Evolutionary conservation across 1,139 yeast genomes (phyloP), one percentile per base, ranked within the genome.

Genomic region (Meyerozyma guilliermondii): DNA sequence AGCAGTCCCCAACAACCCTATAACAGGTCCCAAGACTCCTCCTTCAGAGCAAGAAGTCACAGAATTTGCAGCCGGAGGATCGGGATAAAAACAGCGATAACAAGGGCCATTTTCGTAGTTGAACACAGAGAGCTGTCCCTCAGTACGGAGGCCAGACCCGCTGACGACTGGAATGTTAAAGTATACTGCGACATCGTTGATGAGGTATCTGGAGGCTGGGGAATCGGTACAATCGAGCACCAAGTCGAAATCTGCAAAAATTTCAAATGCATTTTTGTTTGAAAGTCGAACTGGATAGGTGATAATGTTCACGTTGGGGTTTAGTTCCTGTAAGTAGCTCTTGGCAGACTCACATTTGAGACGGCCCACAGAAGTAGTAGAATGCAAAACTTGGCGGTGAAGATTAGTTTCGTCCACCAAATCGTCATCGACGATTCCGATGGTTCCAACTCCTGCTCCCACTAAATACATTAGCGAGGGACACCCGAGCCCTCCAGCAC

Each of bases 401-500:
- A 92, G 65, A 58, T 94, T 94, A 9, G 96, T 85, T 1, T 68
- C 64, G 50, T 91, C 98, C 0, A 94, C 97, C 0, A 63, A 59
- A 61, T 94, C 99, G 54, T 81, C 79, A 62, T 94, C 99, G 1
- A 89, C 83, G 16, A 94, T 85, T 4, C 97, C 97, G 23, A 92
- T 71, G 2, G 66, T 62, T 1, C 98, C 98, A 3, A 92, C 67
- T 2, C 99, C 98, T 0, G 96, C 86, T 0, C 95, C 96, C 0
- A 84, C 81, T 3, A 94, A 65, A 56, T 94, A 94, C 33, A 87
- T 74, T 40, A 92, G 63, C 0, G 95, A 95, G 1, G 98, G 98
- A 51, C 95, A 85, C 0, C 98, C 98, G 9, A 94, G 71, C 0
- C 99, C 99, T 10, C 98, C 99, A 0, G 97, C 97, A 1, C 99